Evolutionary conservation across 2,329 filamentous ascomycete genomes (phyloP), one percentile per base, ranked within the genome.

Genomic region (Colletotrichum echinochloae): DNA sequence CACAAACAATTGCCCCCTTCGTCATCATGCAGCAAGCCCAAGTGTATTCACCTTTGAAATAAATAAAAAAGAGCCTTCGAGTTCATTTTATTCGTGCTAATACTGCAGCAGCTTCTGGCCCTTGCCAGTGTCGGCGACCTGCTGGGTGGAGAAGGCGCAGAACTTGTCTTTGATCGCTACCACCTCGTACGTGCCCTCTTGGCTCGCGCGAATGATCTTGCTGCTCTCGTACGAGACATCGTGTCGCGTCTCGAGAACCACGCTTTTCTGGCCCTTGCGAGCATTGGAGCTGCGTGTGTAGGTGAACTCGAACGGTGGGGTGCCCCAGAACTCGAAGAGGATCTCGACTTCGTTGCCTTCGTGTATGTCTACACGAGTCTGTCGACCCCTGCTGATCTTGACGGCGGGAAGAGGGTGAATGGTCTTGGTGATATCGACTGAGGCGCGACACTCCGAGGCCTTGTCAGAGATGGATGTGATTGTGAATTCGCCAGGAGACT

Each of bases 121-220:
- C 73, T 82, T 84, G 70, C 84, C 87, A 48, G 54, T 65, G 61
- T 84, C 84, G 55, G 83, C 82, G 48, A 86, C 81, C 73, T 89
- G 87, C 77, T 91, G 88, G 71, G 91, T 95, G 55, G 93, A 93
- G 81, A 97, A 97, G 33, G 94, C 91, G 79, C 96, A 99, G 83
- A 89, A 97, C 77, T 90, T 90, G 81, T 99, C 96, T 85, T 97
- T 97, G 81, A 99, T 97, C 14, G 94, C 92, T 37, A 98, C 93
- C 23, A 99, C 95, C 83, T 99, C 96, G 78, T 99, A 99, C 74
- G 94, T 97, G 60, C 96, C 96, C 85, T 98, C 96, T 78, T 97
- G 93, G 75, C 92, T 94, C 33, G 95, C 94, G 76, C 91, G 91
- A 75, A 98, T 89, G 33, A 90, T 89, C 86, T 97, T 95, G 77